Conservation (phyloP, 202 grass and related monocot species). For the Dendrocalamus latiflorus region DNA sequence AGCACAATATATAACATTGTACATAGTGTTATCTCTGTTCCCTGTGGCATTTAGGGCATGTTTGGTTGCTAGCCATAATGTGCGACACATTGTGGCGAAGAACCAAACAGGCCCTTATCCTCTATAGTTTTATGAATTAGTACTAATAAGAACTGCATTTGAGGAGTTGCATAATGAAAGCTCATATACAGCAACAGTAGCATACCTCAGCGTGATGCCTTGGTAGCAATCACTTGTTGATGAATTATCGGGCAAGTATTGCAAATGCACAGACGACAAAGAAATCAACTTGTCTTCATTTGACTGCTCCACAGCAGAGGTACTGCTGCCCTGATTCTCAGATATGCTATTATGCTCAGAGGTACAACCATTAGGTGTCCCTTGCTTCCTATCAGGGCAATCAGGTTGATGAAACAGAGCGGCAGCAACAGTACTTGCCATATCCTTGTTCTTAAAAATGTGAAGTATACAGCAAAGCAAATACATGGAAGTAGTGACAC, state of each 20-base stretch:
- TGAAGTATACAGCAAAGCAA: too few species aligned
- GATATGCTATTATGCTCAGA: constrained; percentile 30
- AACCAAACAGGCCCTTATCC: background rate
- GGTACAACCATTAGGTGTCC: too few species aligned
- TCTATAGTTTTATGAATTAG: background rate
- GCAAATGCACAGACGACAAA: constrained; percentile 25
- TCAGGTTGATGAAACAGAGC: too few species aligned
- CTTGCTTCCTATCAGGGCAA: too few species aligned
- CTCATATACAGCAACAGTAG: constrained; percentile 21
- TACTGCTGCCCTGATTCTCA: constrained; percentile 22
- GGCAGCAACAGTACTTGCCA: too few species aligned
- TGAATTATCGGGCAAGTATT: constrained; percentile 27
- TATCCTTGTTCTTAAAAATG: too few species aligned
- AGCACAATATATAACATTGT: background rate
- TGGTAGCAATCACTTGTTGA: constrained; percentile 45
- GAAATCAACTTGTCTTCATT: constrained; percentile 28
- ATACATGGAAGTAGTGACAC: too few species aligned
- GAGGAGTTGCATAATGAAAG: background rate
- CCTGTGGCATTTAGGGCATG: background rate
- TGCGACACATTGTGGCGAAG: too few species aligned
- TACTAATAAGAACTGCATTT: background rate
- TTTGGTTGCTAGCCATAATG: too few species aligned
- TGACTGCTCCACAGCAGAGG: constrained; percentile 12
- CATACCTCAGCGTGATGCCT: constrained; percentile 68
- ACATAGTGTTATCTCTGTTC: background rate